Evolutionary conservation across 352 stramenopile genomes (phyloP).

Genomic region (Halophytophthora batemanensis): DNA sequence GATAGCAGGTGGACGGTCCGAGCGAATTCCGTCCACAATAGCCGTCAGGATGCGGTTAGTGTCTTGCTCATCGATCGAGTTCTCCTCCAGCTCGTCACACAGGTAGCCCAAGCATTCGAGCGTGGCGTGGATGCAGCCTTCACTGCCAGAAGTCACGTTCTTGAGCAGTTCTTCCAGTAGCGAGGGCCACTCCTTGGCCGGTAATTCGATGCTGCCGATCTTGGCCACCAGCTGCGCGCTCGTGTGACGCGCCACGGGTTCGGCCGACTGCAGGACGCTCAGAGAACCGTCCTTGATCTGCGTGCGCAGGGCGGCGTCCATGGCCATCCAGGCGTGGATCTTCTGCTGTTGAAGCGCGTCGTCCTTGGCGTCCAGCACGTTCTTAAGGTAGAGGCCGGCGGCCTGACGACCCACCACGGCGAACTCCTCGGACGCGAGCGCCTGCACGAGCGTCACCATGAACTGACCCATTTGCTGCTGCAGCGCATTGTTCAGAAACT

Average conservation of each 20-base stretch:
- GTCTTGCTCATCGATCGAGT: constrained; percentile 70
- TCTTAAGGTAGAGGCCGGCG: constrained; percentile 84
- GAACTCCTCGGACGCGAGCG: constrained; percentile 75
- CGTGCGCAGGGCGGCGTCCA: constrained; percentile 58
- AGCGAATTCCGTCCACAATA: constrained; percentile 95
- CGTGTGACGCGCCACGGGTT: constrained; percentile 72
- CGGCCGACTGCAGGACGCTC: constrained; percentile 54
- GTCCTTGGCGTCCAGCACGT: constrained; percentile 85
- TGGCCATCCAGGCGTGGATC: constrained; percentile 71
- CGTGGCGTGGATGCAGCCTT: constrained; percentile 90
- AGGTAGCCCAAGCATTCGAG: constrained; percentile 85
- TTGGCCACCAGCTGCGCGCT: constrained; percentile 93
- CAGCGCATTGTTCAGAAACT: constrained; percentile 78
- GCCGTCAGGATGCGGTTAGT: constrained; percentile 96
- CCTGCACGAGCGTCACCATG: constrained; percentile 82
- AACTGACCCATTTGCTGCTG: constrained; percentile 80
- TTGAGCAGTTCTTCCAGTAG: constrained; percentile 91
- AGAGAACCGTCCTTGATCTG: constrained; percentile 81
- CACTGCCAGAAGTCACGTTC: constrained; percentile 87
- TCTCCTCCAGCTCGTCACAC: constrained; percentile 78
- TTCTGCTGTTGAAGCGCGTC: constrained; percentile 79
- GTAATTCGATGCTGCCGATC: constrained; percentile 93
- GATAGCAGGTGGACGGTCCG: constrained; percentile 84
- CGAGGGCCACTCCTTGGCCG: constrained; percentile 92
- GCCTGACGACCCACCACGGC: constrained; percentile 70